phyloP scores from a whole-genome alignment of 148 eudicot genomes.

The Dianthus caryophyllus region DNA sequence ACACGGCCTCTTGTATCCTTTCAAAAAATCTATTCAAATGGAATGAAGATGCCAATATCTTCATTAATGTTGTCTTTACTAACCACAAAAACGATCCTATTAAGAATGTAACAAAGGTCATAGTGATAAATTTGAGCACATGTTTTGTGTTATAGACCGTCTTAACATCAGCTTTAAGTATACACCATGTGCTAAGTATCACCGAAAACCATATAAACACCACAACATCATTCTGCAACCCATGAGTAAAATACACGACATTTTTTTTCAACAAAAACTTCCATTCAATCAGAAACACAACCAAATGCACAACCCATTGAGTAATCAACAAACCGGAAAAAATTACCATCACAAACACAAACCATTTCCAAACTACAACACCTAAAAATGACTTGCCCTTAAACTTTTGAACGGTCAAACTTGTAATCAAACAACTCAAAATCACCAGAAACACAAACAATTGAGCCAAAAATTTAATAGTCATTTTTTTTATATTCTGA shows the following conservation, averaged over 20 bases:
- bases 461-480: slow-evolving; percentile 48
- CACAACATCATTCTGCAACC: slow-evolving; percentile 62
- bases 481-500: slow-evolving; percentile 43
- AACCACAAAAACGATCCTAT: slow-evolving; percentile 67
- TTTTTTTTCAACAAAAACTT: slow-evolving; percentile 63
- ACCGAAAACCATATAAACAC: slow-evolving; percentile 61
- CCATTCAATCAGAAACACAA: slow-evolving; percentile 71
- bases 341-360: slow-evolving; percentile 58
- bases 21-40: slow-evolving; percentile 77
- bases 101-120: slow-evolving; percentile 48
- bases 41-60: slow-evolving; percentile 75
- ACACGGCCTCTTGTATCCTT: slow-evolving; percentile 71
- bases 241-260: slow-evolving; percentile 73
- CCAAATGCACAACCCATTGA: slow-evolving; percentile 49
- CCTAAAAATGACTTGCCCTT: slow-evolving; percentile 33
- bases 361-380: slow-evolving; percentile 66
- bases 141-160: neutral
- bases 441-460: slow-evolving; percentile 42
- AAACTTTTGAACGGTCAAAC: slow-evolving; percentile 42
- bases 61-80: slow-evolving; percentile 63
- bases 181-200: slow-evolving; percentile 69
- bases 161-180: slow-evolving; percentile 33
- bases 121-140: slow-evolving; percentile 42
- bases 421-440: slow-evolving; percentile 36
- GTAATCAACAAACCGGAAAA: slow-evolving; percentile 69